These are phyloP conservation scores for Iberis amara DNA, from an alignment of 441 rosid species.

Conservation along the genomic window DNA sequence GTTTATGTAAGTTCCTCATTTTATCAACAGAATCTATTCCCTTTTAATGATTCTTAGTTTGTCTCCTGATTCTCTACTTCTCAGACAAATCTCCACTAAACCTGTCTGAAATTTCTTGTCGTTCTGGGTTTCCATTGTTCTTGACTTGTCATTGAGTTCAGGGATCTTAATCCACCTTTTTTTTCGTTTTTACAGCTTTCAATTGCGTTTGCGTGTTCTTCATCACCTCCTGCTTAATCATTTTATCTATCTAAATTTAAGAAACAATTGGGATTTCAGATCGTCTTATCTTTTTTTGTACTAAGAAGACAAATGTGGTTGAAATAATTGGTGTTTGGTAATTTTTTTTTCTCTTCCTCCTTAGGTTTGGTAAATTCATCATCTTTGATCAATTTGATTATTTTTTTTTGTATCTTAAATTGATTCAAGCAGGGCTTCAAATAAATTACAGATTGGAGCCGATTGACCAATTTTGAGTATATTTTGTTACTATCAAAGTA, in stretches of 20 bases:
- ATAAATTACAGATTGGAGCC: slow-evolving; percentile 13
- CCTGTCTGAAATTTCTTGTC: slow-evolving; percentile 14
- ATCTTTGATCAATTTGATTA: slow-evolving; percentile 1
- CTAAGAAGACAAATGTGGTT: slow-evolving; percentile 22
- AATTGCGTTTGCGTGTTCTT: slow-evolving; percentile 21
- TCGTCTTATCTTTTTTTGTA: neutral
- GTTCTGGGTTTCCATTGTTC: slow-evolving; percentile 26
- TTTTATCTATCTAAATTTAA: slow-evolving; percentile 13
- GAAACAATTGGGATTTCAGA: slow-evolving; percentile 20
- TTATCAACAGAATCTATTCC: slow-evolving; percentile 27
- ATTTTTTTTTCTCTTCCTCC: neutral
- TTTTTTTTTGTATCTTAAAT: neutral
- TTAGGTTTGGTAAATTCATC: slow-evolving; percentile 27
- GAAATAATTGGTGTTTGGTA: slow-evolving; percentile 11
- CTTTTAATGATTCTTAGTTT: slow-evolving; percentile 34
- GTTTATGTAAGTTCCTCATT: slow-evolving; percentile 13
- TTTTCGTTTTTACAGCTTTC: slow-evolving; percentile 11
- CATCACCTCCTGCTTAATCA: slow-evolving; percentile 6
- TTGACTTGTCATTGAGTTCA: slow-evolving; percentile 21
- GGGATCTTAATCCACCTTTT: slow-evolving; percentile 21
- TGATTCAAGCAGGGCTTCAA: neutral
- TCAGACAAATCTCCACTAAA: slow-evolving; percentile 18
- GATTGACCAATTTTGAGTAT: slow-evolving; percentile 21
- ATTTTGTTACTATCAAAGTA: neutral
- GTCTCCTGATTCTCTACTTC: slow-evolving; percentile 14